Conservation (phyloP, 2,329 filamentous ascomycete species). For the Xylariaceae sp. region DNA sequence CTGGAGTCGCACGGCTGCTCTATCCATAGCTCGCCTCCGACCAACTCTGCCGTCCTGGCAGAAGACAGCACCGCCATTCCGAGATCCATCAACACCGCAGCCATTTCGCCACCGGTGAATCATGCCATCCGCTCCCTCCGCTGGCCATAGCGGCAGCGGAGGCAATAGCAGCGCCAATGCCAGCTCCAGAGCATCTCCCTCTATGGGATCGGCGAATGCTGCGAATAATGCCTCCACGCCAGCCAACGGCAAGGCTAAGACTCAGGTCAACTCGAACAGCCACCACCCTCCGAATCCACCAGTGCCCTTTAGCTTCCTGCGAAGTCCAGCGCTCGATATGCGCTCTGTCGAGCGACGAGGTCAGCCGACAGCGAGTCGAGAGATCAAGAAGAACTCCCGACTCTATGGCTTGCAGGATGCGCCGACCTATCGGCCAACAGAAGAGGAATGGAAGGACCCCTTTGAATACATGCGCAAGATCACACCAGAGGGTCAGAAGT, state of each 20-base stretch:
- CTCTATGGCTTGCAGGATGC: conserved; percentile 84
- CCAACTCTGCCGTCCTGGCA: no score
- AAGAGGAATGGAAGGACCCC: conserved; percentile 91
- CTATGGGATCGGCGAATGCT: conserved; percentile 28
- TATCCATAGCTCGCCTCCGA: no score
- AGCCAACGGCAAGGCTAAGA: conserved; percentile 37
- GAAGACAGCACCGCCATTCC: no score
- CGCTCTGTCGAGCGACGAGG: conserved; percentile 87
- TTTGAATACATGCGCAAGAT: conserved; percentile 93
- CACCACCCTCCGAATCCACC: conserved; percentile 44
- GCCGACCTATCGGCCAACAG: conserved; percentile 81
- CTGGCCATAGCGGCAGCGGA: conserved; percentile 31
- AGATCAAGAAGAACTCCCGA: conserved; percentile 68
- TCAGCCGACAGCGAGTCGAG: conserved; percentile 67
- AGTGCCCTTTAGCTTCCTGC: conserved; percentile 47
- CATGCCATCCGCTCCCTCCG: conserved; percentile 34
- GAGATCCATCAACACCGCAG: no score
- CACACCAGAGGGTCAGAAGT: conserved; percentile 73
- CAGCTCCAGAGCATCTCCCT: conserved; percentile 46
- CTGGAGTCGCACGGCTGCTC: no score
- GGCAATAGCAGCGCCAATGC: conserved; percentile 36
- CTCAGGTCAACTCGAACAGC: conserved; percentile 46
- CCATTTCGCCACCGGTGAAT: conserved; percentile 8
- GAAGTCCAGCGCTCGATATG: conserved; percentile 64
- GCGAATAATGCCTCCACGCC: conserved; percentile 26